A percentile compares a stretch with the other conserved stretches of the same genome.
Evolutionary conservation across 495 filamentous ascomycete species (phyloP).

Genomic region (Hamigera avellanea): DNA sequence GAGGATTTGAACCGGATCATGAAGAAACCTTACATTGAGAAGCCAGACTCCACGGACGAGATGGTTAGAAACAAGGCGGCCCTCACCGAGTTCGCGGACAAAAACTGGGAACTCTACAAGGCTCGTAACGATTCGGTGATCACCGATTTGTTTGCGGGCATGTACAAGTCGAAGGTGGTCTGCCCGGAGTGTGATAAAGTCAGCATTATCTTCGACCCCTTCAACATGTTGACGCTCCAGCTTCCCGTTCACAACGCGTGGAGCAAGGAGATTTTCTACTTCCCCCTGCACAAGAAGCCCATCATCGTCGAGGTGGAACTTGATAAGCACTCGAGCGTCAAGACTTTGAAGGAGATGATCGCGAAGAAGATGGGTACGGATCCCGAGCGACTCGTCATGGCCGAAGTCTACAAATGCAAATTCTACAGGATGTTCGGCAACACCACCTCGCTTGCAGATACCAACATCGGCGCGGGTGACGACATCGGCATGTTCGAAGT

Average conservation of each 20-base stretch:
- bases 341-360: constrained; percentile 62
- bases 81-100: constrained; percentile 70
- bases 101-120: constrained; percentile 85
- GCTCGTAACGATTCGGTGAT: constrained; percentile 89
- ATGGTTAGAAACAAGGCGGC: constrained; percentile 75
- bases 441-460: constrained; percentile 50
- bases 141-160: constrained; percentile 87
- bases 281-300: constrained; percentile 54
- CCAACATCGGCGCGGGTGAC: constrained; percentile 50
- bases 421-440: constrained; percentile 81
- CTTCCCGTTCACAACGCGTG: constrained; percentile 74
- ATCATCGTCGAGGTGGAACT: constrained; percentile 73
- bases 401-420: constrained; percentile 66
- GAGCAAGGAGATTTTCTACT: constrained; percentile 59
- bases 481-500: constrained; percentile 67
- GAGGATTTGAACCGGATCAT: constrained; percentile 89
- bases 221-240: constrained; percentile 86
- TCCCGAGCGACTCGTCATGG: constrained; percentile 48
- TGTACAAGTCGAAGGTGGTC: constrained; percentile 94
- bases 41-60: constrained; percentile 93
- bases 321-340: constrained; percentile 68
- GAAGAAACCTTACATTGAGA: constrained; percentile 96
- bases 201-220: constrained; percentile 97
- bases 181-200: constrained; percentile 88
- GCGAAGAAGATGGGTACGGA: constrained; percentile 52